These are phyloP conservation scores for Musa itinerans DNA, from an alignment of 176 grass and related monocot genomes.

Conservation along the genomic window DNA sequence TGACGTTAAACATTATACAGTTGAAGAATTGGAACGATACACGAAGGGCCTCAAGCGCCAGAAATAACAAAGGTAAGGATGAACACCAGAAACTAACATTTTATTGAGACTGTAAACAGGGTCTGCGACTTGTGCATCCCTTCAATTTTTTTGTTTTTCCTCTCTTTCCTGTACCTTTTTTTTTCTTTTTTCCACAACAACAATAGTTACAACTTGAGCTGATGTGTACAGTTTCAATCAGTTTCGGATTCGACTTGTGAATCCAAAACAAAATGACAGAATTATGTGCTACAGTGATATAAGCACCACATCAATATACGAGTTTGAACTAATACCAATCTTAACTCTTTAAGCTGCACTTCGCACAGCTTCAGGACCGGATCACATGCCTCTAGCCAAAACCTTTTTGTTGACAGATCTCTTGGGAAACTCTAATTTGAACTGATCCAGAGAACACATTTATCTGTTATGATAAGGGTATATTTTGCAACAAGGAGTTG, in stretches of 20 bases:
- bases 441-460: slow-evolving; percentile 4
- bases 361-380: slow-evolving; percentile 40
- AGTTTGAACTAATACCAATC: background rate
- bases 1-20: too few species aligned
- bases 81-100: background rate
- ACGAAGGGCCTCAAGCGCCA: too few species aligned
- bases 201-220: slow-evolving; percentile 11
- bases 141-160: background rate
- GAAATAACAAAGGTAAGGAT: background rate
- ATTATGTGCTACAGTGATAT: slow-evolving; percentile 16
- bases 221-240: slow-evolving; percentile 8
- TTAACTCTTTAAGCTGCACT: slow-evolving; percentile 30
- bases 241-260: slow-evolving; percentile 21
- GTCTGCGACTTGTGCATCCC: slow-evolving; percentile 10
- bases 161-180: background rate
- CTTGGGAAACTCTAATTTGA: slow-evolving; percentile 8
- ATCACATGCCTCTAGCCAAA: slow-evolving; percentile 18
- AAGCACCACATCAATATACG: background rate
- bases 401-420: slow-evolving; percentile 1
- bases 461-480: slow-evolving; percentile 4
- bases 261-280: slow-evolving; percentile 21
- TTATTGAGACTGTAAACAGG: slow-evolving; percentile 4
- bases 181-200: background rate
- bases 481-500: slow-evolving; percentile 11
- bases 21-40: too few species aligned